Conservation (phyloP, 805 yeast genomes). For the Peterozyma toletana region DNA sequence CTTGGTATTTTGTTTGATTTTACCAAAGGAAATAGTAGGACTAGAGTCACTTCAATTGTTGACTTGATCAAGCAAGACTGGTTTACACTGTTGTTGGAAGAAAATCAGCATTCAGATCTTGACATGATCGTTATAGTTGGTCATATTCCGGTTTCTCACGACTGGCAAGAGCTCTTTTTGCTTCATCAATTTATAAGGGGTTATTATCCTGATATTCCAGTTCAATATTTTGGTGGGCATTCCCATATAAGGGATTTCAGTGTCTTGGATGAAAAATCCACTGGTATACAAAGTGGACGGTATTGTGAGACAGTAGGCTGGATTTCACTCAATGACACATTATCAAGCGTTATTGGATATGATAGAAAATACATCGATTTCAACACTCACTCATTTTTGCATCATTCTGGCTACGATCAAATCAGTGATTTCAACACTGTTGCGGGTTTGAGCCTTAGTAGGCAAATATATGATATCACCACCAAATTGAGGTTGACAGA, state of each 20-base stretch:
- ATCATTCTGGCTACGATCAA: constrained; percentile 39
- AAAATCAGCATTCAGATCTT: constrained; percentile 27
- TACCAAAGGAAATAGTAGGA: constrained; percentile 44
- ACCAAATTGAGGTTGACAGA: constrained; percentile 43
- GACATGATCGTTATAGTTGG: constrained; percentile 72
- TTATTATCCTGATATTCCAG: constrained; percentile 51
- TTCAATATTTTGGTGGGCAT: constrained; percentile 93
- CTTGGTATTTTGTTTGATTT: constrained; percentile 81
- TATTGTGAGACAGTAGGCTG: constrained; percentile 94
- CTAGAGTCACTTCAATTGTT: constrained; percentile 56
- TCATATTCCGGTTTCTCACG: constrained; percentile 64
- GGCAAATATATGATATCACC: constrained; percentile 35
- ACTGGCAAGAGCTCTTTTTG: constrained; percentile 44
- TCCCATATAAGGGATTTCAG: constrained; percentile 85
- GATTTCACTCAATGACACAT: constrained; percentile 43
- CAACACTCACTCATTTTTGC: constrained; percentile 60
- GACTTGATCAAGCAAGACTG: constrained; percentile 51
- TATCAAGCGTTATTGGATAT: constrained; percentile 15
- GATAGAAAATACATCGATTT: constrained; percentile 78
- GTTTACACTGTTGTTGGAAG: constrained; percentile 44
- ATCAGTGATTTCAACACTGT: constrained; percentile 40
- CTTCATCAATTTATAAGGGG: constrained; percentile 46
- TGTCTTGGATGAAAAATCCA: constrained; percentile 54
- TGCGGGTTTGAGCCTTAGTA: constrained; percentile 43
- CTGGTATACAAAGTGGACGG: constrained; percentile 88